Percentiles rank a stretch among this genome's conserved stretches.
Evolutionary conservation across 106 monocot genomes (phyloP).

Genomic region (Allium sativum): DNA sequence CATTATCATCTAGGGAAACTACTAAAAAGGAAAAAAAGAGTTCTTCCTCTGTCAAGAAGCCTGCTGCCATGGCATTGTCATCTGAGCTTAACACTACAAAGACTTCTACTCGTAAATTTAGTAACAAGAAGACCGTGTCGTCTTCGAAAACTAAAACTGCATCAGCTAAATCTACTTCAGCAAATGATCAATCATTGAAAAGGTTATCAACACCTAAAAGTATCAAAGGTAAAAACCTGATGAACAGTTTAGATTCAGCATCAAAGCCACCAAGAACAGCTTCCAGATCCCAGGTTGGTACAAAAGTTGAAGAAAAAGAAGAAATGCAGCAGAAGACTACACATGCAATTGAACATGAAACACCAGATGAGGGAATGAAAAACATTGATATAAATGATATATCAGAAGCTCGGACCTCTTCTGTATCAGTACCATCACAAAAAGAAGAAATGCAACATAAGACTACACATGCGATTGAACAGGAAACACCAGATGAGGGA

Average conservation of each 20-base stretch:
- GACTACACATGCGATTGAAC: neutral
- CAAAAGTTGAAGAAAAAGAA: slow-evolving; percentile 14
- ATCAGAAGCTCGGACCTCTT: no score
- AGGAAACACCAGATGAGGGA: neutral
- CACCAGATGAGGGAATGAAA: neutral
- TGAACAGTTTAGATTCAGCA: slow-evolving; percentile 3
- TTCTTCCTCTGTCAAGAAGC: slow-evolving; percentile 4
- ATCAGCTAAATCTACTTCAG: slow-evolving; percentile 8
- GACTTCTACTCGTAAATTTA: slow-evolving; percentile 7
- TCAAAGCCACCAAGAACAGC: neutral
- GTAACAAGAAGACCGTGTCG: neutral
- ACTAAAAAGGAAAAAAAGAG: slow-evolving; percentile 17
- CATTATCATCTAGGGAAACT: no score
- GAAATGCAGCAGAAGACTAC: slow-evolving; percentile 3
- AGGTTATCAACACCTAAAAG: slow-evolving; percentile 6
- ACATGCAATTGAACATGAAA: neutral
- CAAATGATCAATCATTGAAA: neutral
- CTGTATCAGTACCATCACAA: no score
- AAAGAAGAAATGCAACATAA: slow-evolving; percentile 7
- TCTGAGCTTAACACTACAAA: slow-evolving; percentile 8
- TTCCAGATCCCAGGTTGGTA: slow-evolving; percentile 6
- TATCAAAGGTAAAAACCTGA: slow-evolving; percentile 11
- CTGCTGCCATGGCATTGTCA: neutral
- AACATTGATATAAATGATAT: no score
- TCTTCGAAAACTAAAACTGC: slow-evolving; percentile 7